Evolutionary conservation across 179 eudicot species (phyloP).

Genomic region (Heliamphora pulchella): DNA sequence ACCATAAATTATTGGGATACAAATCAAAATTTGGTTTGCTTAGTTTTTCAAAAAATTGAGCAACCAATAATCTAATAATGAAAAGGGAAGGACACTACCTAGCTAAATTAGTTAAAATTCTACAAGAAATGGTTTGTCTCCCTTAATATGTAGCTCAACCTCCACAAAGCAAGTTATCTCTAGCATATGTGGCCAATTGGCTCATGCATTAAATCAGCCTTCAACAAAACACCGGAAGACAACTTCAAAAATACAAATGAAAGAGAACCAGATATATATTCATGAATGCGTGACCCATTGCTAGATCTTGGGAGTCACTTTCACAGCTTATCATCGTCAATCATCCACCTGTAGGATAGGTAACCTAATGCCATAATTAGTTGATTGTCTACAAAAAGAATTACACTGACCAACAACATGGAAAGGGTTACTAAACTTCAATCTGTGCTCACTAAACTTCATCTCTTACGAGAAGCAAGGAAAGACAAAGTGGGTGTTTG

Average conservation of each 20-base stretch:
- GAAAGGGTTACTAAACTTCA: no score
- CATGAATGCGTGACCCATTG: not conserved
- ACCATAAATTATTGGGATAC: no score
- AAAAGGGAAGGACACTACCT: not conserved
- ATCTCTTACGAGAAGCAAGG: not conserved
- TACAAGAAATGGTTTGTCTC: not conserved
- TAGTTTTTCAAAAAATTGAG: not conserved
- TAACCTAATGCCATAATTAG: not conserved
- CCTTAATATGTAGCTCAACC: not conserved
- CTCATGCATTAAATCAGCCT: not conserved
- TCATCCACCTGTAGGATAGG: not conserved
- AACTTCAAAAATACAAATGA: not conserved
- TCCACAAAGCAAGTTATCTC: not conserved
- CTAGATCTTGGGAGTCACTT: not conserved
- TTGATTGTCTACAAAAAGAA: not conserved
- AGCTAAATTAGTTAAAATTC: not conserved
- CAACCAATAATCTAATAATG: not conserved
- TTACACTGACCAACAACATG: not conserved
- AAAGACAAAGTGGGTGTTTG: no score
- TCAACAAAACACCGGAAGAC: not conserved
- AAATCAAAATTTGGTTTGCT: no score
- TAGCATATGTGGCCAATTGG: not conserved
- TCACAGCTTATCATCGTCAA: not conserved
- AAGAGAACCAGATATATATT: not conserved
- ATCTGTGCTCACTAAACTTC: not conserved